Evolutionary conservation across 225 moss, liverwort and hornwort genomes (phyloP), one percentile per base, ranked within the genome.

Genomic region (Climacium dendroides): DNA sequence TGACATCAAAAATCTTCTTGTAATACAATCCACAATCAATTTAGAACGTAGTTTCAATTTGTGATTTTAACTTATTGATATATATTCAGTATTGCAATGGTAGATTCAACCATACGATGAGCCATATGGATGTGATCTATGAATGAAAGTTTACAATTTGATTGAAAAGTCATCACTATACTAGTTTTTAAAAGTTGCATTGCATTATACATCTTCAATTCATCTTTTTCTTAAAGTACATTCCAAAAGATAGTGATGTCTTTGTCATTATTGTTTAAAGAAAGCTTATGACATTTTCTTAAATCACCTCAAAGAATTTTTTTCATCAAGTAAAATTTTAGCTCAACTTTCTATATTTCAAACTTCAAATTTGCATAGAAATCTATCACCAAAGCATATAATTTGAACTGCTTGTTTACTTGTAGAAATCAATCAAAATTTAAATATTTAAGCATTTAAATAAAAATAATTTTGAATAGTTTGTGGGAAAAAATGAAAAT

Each of bases 1-100:
- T 48, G 1, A 30, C 0, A 48, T 19, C 6, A 30, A 0, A 69
- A 28, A 5, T 29, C 1, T 19, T 11, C 0, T 11, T 19, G 2
- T 4, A n/a, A n/a, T n/a, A n/a, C 3, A 10, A 73, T 47, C 2
- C 0, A 18, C 30, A 47, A 30, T 30, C 6, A 30, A 9, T 30
- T 4, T 19, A 4, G 7, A 73, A 48, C 0, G 2, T 17, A 72
- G 29, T 72, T 45, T 0, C 0, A 45, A 15, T 10, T 45, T 9
- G 28, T 43, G 2, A 6, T 45, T 47, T 30, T 11, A 48, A 19
- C 12, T 48, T 19, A 32, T 32, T 50, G 20, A 48, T 12, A 48
- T 32, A 74, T 74, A 15, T 48, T 32, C 5, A 50, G 0, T 7
- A 20, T 12, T 19, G 32, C 2, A 48, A 74, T 12, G 5, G 11